Evolutionary conservation across 257 asterid species (phyloP).

Genomic region (Orobanche coerulescens): DNA sequence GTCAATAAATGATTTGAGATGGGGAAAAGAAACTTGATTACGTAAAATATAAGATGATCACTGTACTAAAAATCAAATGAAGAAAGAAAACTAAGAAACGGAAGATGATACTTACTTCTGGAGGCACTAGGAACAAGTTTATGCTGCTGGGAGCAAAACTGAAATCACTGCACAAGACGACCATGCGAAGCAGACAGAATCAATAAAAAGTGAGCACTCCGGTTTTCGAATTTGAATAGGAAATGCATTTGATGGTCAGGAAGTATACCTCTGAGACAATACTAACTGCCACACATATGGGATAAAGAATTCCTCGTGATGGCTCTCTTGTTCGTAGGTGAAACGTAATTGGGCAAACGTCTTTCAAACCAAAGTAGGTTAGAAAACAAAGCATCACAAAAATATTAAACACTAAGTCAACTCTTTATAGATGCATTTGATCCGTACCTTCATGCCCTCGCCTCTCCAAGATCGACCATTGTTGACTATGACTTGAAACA

Average conservation of each 20-base stretch:
- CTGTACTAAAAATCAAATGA: background rate
- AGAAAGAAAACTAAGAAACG: background rate
- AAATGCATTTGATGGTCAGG: background rate
- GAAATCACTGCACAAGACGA: constrained; percentile 54
- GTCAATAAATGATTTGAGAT: background rate
- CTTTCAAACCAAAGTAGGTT: constrained; percentile 31
- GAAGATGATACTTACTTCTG: constrained; percentile 44
- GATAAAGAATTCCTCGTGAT: constrained; percentile 91
- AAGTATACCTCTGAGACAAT: constrained; percentile 58
- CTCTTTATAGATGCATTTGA: constrained; percentile 11
- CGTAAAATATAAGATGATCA: background rate
- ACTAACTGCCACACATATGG: constrained; percentile 95
- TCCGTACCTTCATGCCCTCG: constrained; percentile 87
- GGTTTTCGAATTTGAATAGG: too few relatives aligned
- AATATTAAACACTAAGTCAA: background rate
- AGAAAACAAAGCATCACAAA: constrained; percentile 10
- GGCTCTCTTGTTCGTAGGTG: constrained; percentile 97
- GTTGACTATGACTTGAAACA: constrained; percentile 67
- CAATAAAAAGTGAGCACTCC: background rate
- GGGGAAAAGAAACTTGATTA: background rate
- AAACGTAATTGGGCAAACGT: constrained; percentile 79
- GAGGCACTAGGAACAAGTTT: constrained; percentile 61
- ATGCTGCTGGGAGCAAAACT: constrained; percentile 58
- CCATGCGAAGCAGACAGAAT: background rate
- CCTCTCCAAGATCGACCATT: constrained; percentile 96